These are phyloP conservation scores for Vararia minispora DNA, from an alignment of 768 basidiomycete genomes.

Conservation along the genomic window DNA sequence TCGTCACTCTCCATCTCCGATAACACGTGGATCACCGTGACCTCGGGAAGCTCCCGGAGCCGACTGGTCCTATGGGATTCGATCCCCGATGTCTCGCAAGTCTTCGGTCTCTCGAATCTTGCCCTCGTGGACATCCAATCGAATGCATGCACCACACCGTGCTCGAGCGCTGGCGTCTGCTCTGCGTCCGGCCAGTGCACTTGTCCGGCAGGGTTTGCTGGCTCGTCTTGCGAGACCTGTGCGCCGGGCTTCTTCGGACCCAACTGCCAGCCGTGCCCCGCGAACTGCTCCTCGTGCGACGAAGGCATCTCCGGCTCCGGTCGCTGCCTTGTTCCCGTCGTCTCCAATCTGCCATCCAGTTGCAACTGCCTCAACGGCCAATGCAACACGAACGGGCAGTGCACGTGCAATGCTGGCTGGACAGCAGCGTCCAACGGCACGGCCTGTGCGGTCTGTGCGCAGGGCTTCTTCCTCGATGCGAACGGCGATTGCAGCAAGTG, in stretches of 20 bases:
- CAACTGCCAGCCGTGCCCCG: constrained; percentile 57
- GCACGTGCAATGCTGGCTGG: constrained; percentile 73
- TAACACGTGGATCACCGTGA: constrained; percentile 59
- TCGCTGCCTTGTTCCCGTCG: constrained; percentile 43
- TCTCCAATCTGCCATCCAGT: constrained; percentile 42
- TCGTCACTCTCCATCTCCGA: constrained; percentile 59
- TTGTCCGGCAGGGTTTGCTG: constrained; percentile 67
- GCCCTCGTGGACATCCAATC: constrained; percentile 64
- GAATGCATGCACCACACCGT: constrained; percentile 62
- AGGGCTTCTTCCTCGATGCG: constrained; percentile 69
- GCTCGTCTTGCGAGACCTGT: constrained; percentile 73
- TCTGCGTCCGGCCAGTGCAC: constrained; percentile 57
- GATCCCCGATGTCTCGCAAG: constrained; percentile 61
- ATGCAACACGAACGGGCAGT: constrained; percentile 59
- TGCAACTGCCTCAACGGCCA: constrained; percentile 81
- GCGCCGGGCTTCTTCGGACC: constrained; percentile 66
- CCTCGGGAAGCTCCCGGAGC: constrained; percentile 33
- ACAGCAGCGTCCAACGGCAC: constrained; percentile 59
- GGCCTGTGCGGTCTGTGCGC: constrained; percentile 60
- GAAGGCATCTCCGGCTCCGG: constrained; percentile 75
- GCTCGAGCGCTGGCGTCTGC: constrained; percentile 65
- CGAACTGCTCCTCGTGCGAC: constrained; percentile 60
- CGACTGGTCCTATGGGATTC: constrained; percentile 72
- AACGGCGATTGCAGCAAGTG: constrained; percentile 65
- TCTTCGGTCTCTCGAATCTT: constrained; percentile 44